Base-by-base conservation (phyloP, 2,329 filamentous ascomycete genomes). In the Monosporascus sp. region DNA sequence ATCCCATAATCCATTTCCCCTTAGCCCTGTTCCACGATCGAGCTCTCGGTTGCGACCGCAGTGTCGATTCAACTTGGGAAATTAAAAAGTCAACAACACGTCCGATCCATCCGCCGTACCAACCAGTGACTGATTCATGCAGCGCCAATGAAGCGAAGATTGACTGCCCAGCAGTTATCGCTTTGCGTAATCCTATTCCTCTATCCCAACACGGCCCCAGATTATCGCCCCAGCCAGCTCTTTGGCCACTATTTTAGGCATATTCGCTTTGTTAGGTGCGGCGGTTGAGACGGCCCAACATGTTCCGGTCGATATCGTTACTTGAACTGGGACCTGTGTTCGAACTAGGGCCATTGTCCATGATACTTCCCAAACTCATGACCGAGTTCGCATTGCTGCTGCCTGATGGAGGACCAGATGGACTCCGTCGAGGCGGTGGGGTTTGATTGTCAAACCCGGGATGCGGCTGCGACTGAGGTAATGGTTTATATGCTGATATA, bases 291-390 rank as follows among this genome's bases (percentile, higher is more conserved):
- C 77, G 74, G 40, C 75, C 74, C 52, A 83, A 71, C 81, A 83
- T 83, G 55, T 69, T 75, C 59, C 74, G 73, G 60, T 83, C 81
- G 53, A 83, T 81, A 53, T 82, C 79, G 59, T 72, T 76, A 60
- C 16, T 70, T 61, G 47, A 70, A 70, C 48, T 70, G 66, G 48
- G 69, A 69, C 54, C 62, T 16, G 62, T 61, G 49, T 14, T 70
- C 61, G 47, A 70, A 69, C 49, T 70, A 66, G 47, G 69, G 69
- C 54, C 62, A 17, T 61, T 61, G 49, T 76, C 78, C 63, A 81
- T 75, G 56, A 80, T 67, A 53, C 77, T 79, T 62, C 74, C 77
- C 41, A 80, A 61, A 60, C 76, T 81, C 78, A 81, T 82, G 22
- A 79, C 73, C n/a, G 77, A 79, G 53, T 67, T 72, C 55, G 71